Conservation (phyloP, 305 asterid species). For the Withania somnifera region DNA sequence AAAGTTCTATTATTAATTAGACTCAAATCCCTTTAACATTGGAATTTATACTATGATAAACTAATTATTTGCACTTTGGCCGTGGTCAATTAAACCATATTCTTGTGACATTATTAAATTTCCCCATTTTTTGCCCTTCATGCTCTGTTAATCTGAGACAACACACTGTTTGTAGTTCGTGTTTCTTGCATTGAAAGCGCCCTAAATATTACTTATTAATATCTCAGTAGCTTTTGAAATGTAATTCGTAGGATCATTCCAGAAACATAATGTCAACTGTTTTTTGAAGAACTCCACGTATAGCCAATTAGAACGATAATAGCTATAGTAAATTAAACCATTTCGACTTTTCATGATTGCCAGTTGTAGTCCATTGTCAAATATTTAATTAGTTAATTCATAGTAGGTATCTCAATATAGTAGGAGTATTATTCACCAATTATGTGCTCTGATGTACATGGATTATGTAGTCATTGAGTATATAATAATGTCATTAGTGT, state of each 20-base stretch:
- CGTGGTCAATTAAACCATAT: background rate
- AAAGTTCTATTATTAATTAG: background rate
- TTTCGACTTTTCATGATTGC: conserved; percentile 13
- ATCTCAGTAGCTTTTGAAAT: background rate
- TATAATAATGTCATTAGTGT: background rate
- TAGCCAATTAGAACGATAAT: background rate
- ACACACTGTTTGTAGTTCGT: background rate
- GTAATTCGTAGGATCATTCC: background rate
- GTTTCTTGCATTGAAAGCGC: conserved; percentile 1
- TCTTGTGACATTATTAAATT: background rate
- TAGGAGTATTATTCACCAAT: background rate
- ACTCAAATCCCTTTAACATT: background rate
- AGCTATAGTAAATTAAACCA: background rate
- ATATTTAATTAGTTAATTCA: background rate
- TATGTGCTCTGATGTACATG: background rate
- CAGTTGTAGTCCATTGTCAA: conserved; percentile 5
- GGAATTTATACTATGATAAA: background rate
- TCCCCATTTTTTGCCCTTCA: background rate
- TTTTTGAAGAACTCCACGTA: background rate
- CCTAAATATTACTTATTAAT: conserved; percentile 2
- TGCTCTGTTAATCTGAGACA: background rate
- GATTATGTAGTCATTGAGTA: conserved; percentile 4
- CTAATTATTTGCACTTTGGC: background rate
- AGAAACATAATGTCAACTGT: conserved; percentile 4
- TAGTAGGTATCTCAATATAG: background rate